Base-by-base conservation (phyloP, 331 rosid genomes). In the Ulmus americana region DNA sequence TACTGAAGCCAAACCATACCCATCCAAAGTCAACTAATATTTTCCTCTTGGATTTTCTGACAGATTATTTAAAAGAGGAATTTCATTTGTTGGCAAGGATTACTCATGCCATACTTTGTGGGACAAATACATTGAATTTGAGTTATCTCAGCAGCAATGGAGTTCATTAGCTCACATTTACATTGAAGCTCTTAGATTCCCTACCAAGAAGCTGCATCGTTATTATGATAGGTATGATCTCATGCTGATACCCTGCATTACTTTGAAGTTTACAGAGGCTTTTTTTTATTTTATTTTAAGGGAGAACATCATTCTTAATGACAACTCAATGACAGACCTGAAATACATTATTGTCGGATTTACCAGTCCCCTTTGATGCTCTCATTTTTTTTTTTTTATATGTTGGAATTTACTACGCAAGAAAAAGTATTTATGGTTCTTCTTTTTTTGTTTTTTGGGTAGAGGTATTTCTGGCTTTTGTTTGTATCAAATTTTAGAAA, bases 11-110 rank as follows among this genome's bases (percentile, higher is more conserved):
- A 45, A 12, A 42, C 39, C 49, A 0, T 55, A 15, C 2, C 14
- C 11, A 12, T 13, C 60, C 11, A 15, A 65, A 56, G 74, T 65
- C 61, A 73, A 63, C 58, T 54, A 38, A 71, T 51, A 28, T 16
- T 71, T 66, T 71, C 52, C 61, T 60, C 60, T 52, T 48, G 65
- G 38, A 69, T 39, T 45, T 66, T 50, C 65, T 63, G 53, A 61
- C 81, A 91, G 97, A 72, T 75, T 88, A 68, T 86, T 91, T 64
- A 76, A 68, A 69, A 80, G 97, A 83, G 96, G 87, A 65, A 45
- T 86, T 55, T 86, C 90, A 62, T 83, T 86, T 76, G 86, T 91
- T 74, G 90, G 96, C 69, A 91, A 83, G 87, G 97, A 91, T 67
- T 88, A 84, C 76, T 69, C 54, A 11, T 84, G 95, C 72, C 83